Evolutionary conservation across 371 early-diverging fungal genomes (phyloP).

Genomic region (Mucor circinelloides): DNA sequence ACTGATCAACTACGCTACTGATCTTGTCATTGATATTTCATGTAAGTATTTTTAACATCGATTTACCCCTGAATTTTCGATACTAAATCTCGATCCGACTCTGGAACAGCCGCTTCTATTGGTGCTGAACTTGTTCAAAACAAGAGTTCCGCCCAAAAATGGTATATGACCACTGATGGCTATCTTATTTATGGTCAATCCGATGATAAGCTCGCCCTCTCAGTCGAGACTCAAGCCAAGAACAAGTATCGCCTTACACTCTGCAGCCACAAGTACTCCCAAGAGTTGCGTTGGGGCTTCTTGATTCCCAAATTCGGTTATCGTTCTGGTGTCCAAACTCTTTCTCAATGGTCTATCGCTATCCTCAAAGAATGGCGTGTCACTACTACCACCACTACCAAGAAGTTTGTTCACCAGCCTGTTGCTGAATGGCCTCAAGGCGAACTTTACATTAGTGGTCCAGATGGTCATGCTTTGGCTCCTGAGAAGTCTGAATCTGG

Average conservation of each 20-base stretch:
- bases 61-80: neutral
- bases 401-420: constrained; percentile 14
- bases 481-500: constrained; percentile 40
- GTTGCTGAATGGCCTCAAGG: constrained; percentile 43
- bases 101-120: constrained; percentile 5
- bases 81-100: neutral
- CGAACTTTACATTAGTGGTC: constrained; percentile 37
- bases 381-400: constrained; percentile 1
- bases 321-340: constrained; percentile 21
- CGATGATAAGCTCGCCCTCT: constrained; percentile 26
- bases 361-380: constrained; percentile 23
- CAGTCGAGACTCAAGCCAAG: constrained; percentile 13
- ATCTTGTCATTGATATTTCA: constrained; percentile 42
- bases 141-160: constrained; percentile 15
- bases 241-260: constrained; percentile 17
- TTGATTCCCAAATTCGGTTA: constrained; percentile 31
- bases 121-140: constrained; percentile 24
- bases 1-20: constrained; percentile 54
- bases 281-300: constrained; percentile 30
- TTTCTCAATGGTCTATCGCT: constrained; percentile 26
- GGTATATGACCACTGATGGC: constrained; percentile 29
- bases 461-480: constrained; percentile 32
- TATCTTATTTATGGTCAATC: constrained; percentile 27
- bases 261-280: constrained; percentile 11
- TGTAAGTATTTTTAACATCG: constrained; percentile 25